Conservation (phyloP, 352 stramenopile species). For the Globisporangium yorkense region DNA sequence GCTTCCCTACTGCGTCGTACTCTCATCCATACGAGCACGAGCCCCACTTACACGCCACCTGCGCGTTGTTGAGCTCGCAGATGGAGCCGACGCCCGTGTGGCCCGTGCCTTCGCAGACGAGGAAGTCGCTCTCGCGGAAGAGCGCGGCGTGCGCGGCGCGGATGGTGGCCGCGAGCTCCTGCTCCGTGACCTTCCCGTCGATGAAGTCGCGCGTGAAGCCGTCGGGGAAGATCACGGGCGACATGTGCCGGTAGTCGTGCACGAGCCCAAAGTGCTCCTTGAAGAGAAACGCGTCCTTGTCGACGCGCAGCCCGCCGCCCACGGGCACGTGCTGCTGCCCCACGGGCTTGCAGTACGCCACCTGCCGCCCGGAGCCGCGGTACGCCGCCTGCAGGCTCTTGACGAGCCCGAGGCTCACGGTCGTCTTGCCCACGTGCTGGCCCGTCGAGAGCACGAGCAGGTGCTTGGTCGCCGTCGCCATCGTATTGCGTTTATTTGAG, state of each 20-base stretch:
- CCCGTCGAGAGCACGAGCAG: slow-evolving; percentile 87
- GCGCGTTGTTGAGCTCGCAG: slow-evolving; percentile 88
- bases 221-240: slow-evolving; percentile 94
- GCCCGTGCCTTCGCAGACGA: slow-evolving; percentile 94
- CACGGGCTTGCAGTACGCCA: slow-evolving; percentile 95
- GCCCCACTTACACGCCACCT: slow-evolving; percentile 63
- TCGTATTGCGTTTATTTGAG: no score
- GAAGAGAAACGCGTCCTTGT: slow-evolving; percentile 93
- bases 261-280: slow-evolving; percentile 96
- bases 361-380: slow-evolving; percentile 41
- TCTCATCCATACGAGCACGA: not conserved
- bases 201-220: slow-evolving; percentile 97
- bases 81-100: slow-evolving; percentile 90
- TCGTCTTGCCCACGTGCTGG: slow-evolving; percentile 98
- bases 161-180: slow-evolving; percentile 80
- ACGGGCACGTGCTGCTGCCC: slow-evolving; percentile 92
- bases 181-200: slow-evolving; percentile 91
- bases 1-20: not conserved
- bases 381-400: slow-evolving; percentile 92
- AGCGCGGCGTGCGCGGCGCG: slow-evolving; percentile 75
- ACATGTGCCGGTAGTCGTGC: slow-evolving; percentile 97
- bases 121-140: slow-evolving; percentile 83
- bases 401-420: slow-evolving; percentile 91
- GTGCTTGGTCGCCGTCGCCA: slow-evolving; percentile 52
- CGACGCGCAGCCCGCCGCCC: slow-evolving; percentile 76